Evolutionary conservation across 345 rosid genomes (phyloP).

Genomic region (Acer yangbiense): DNA sequence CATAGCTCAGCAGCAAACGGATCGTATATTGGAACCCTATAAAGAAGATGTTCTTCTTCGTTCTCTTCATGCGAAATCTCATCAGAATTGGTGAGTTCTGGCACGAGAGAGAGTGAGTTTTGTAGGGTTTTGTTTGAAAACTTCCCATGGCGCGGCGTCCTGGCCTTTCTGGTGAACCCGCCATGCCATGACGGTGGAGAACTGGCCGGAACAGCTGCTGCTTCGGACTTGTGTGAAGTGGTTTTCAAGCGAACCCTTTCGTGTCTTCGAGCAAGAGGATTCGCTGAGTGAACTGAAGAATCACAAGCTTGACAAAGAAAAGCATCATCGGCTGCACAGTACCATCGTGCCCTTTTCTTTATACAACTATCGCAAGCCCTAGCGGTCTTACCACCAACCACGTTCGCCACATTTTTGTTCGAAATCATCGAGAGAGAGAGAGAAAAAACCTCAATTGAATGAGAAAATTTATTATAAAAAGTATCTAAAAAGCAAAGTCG

Average conservation of each 20-base stretch:
- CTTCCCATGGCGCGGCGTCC: slow-evolving; percentile 73
- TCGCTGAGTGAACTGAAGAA: slow-evolving; percentile 81
- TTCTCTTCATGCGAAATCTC: slow-evolving; percentile 55
- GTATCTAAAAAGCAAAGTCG: too few species aligned
- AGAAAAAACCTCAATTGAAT: too few species aligned
- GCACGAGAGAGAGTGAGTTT: slow-evolving; percentile 52
- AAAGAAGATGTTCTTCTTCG: slow-evolving; percentile 80
- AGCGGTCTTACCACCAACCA: slow-evolving; percentile 77
- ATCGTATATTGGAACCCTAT: slow-evolving; percentile 81
- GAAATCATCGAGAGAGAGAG: slow-evolving; percentile 32
- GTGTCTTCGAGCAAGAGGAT: slow-evolving; percentile 80
- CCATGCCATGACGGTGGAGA: slow-evolving; percentile 65
- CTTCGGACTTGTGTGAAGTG: slow-evolving; percentile 41
- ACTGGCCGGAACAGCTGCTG: background rate
- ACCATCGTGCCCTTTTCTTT: slow-evolving; percentile 82
- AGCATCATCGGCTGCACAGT: slow-evolving; percentile 95
- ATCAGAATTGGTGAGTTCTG: slow-evolving; percentile 63
- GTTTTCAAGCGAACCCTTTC: slow-evolving; percentile 78
- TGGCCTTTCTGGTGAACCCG: slow-evolving; percentile 79
- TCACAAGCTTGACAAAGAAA: slow-evolving; percentile 94
- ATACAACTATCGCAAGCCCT: slow-evolving; percentile 89
- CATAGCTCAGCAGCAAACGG: slow-evolving; percentile 58
- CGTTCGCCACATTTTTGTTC: slow-evolving; percentile 57
- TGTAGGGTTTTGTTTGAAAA: slow-evolving; percentile 3
- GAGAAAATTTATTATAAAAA: too few species aligned